A percentile compares a stretch with the other conserved stretches of the same genome.
phyloP scores from a whole-genome alignment of 78 protist genomes.

The slime mould (Dictyostelium discoideum) region dicty_2.7 NC_007091.3:877001-877500 shows the following conservation, averaged over 20 bases:
- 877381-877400: slow-evolving; percentile 64
- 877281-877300: neutral
- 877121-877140: neutral
- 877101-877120: neutral
- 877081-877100: too few species aligned
- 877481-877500: neutral
- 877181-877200: neutral
- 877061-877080: neutral
- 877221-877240: neutral
- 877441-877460: slow-evolving; percentile 73
- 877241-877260: neutral
- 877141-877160: neutral
- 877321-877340: slow-evolving; percentile 42
- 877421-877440: slow-evolving; percentile 53
- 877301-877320: slow-evolving; percentile 31
- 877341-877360: slow-evolving; percentile 86
- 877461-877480: slow-evolving; percentile 1
- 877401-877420: slow-evolving; percentile 64
- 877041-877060: neutral
- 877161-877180: neutral
- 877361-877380: slow-evolving; percentile 81
- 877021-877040: slow-evolving; percentile 66
- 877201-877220: neutral
- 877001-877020: slow-evolving; percentile 55
- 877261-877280: neutral